Base-by-base conservation (phyloP, 225 moss, liverwort and hornwort species). In the Polytrichum formosum region DNA sequence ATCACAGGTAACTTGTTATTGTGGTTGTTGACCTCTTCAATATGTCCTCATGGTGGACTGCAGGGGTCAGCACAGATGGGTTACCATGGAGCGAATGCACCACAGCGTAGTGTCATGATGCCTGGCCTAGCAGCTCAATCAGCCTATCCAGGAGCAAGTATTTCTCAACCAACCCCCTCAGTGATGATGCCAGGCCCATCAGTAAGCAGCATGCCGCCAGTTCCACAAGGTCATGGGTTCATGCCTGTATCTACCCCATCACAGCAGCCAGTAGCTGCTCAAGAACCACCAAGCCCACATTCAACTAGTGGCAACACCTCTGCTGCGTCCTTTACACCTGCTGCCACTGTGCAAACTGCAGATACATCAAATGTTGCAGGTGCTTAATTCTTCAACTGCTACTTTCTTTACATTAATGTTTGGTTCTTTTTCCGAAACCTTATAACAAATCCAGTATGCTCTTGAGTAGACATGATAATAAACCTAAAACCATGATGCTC, bases 291-390 rank as follows among this genome's bases (percentile, higher is more conserved):
- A 1, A 89, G 86, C 77, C 89, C 89, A 37, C 86, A 79, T 74
- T 81, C 81, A 31, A 37, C 66, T 21, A 77, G 84, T 61, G 73
- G 63, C 70, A 75, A 70, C 37, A 63, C 27, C 10, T 76, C 80
- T 46, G 75, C 83, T 64, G 63, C 78, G 55, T 64, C 86, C 33
- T 71, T 75, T 58, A 18, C 85, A 68, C 85, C 85, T 8, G 68
- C 90, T 72, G 75, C 88, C 60, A 94, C 98, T 73, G 74, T 98
- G 8, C 94, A 98, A 71, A 91, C 85, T 71, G 98, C 88, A 2
- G 94, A 98, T 53, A 94, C 90, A 26, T 91, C 91, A 74, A 91
- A 81, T 75, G 85, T 91, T 68, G 78, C 90, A 83, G 91, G 96
- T 91, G 72, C 29, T 18, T 55, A n/a, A 28, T 58, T n/a, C 21